Evolutionary conservation across 2,329 filamentous ascomycete species (phyloP), one percentile per base, ranked within the genome.

Genomic region (Monosporascus cannonballus): DNA sequence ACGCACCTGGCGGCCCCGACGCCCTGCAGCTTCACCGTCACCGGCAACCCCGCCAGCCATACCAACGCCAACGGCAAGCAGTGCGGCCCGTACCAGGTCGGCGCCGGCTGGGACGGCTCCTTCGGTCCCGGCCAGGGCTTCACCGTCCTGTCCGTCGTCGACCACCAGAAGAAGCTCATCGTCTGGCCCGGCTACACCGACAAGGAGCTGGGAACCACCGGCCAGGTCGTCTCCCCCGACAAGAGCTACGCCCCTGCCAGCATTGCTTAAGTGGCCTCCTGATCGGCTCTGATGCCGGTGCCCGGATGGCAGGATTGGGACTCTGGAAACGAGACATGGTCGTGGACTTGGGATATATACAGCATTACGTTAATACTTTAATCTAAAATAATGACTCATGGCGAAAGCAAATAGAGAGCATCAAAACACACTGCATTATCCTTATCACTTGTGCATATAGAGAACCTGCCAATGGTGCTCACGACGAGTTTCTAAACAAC

Each of bases 121-220:
- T 83, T 82, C 57, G 80, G 78, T 48, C 53, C 67, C 14, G 74
- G 65, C 56, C 69, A 76, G 25, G 79, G 77, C 58, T 83, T 81
- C 71, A 81, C 78, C 24, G 79, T 76, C 22, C 67, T 82, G 27
- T 70, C 75, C 20, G 74, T 83, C 50, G 71, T 75, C 47, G 69
- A 79, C 66, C 67, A 70, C 56, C 56, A 58, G 49, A 64, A 70
- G 59, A 67, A 66, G 47, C 67, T 72, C 56, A 81, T 82, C 52
- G 64, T 73, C 55, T 83, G 70, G 68, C 78, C 79, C 30, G 70
- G 75, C 41, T 83, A 81, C 63, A 77, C 72, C 60, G 80, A 83
- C 60, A 70, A 68, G 49, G 71, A 80, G 68, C 68, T 82, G 22
- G 42, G 30, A 34, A 65, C 62, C 11, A 64, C 58, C 42, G 76